phyloP scores from a whole-genome alignment of 1,284 basidiomycete species.

The Cystobasidium pallidum region DNA sequence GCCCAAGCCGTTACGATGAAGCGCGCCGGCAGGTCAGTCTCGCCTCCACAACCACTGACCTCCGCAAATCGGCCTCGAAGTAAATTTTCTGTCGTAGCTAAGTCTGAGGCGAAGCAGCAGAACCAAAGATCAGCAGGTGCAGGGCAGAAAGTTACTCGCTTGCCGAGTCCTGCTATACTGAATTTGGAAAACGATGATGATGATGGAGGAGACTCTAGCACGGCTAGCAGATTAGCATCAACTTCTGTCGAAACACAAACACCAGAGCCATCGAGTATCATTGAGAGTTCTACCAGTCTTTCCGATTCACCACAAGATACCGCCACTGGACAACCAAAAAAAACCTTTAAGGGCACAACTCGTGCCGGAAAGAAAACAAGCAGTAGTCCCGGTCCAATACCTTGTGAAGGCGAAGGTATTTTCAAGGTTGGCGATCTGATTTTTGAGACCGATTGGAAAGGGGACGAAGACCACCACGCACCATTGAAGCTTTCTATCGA shows the following conservation, averaged over 20 bases:
- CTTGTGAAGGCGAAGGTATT: not conserved
- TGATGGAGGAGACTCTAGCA: not conserved
- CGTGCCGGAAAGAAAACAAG: not conserved
- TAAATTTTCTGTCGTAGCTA: not conserved
- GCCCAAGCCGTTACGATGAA: not conserved
- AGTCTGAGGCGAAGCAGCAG: not conserved
- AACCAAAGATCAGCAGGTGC: not conserved
- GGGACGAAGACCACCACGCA: conserved; percentile 4
- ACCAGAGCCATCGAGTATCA: not conserved
- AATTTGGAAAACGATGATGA: not conserved
- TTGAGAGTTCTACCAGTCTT: not conserved
- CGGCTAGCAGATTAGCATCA: not conserved
- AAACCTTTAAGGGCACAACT: not conserved
- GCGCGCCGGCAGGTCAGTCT: not conserved
- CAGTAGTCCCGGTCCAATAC: not conserved
- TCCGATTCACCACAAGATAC: conserved; percentile 4
- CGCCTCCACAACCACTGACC: not conserved
- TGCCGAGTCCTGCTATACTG: not conserved
- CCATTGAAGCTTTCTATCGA: not conserved
- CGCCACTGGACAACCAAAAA: not conserved
- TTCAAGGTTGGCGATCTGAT: conserved; percentile 18
- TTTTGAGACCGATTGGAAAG: conserved; percentile 9
- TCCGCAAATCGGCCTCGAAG: not conserved
- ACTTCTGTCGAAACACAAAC: not conserved
- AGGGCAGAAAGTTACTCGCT: not conserved